A percentile compares a stretch with the other conserved stretches of the same genome.
phyloP scores from a whole-genome alignment of 78 protist genomes.

The Guillardia theta region DNA sequence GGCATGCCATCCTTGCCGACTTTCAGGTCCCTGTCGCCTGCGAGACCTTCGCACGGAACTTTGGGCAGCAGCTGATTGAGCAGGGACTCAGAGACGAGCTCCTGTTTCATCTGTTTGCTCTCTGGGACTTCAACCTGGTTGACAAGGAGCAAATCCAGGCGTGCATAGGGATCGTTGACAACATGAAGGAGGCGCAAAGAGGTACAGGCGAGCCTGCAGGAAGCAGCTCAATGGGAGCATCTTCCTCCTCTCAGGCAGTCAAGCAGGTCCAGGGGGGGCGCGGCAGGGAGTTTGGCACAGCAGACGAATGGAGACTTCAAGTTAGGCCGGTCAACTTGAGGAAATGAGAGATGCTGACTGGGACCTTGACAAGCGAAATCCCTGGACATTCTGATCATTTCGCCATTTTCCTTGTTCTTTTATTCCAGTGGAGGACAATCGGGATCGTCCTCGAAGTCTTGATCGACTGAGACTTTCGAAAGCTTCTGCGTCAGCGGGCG shows the following conservation, averaged over 20 bases:
- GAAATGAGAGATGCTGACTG: too few species aligned
- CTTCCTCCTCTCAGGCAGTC: too few species aligned
- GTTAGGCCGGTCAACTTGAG: too few species aligned
- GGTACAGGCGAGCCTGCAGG: too few species aligned
- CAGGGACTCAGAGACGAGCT: neutral
- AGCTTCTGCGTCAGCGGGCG: too few species aligned
- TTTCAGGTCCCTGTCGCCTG: slow-evolving; percentile 11
- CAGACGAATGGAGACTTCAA: too few species aligned
- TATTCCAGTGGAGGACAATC: slow-evolving; percentile 3
- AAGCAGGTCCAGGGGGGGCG: too few species aligned
- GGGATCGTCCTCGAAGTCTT: slow-evolving; percentile 7
- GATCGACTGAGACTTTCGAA: neutral
- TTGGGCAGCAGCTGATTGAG: neutral
- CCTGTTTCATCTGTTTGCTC: neutral
- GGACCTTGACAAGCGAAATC: too few species aligned
- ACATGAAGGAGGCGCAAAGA: too few species aligned
- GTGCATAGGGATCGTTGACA: neutral
- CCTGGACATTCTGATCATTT: neutral
- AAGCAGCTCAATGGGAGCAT: too few species aligned
- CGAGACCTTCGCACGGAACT: neutral
- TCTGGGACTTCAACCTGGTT: slow-evolving; percentile 24
- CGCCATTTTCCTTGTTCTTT: neutral
- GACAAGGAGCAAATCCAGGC: neutral
- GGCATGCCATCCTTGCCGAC: slow-evolving; percentile 26
- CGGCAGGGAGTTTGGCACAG: too few species aligned